Conservation (phyloP, 2,329 filamentous ascomycete species). For the Coniochaeta prunicola region DNA sequence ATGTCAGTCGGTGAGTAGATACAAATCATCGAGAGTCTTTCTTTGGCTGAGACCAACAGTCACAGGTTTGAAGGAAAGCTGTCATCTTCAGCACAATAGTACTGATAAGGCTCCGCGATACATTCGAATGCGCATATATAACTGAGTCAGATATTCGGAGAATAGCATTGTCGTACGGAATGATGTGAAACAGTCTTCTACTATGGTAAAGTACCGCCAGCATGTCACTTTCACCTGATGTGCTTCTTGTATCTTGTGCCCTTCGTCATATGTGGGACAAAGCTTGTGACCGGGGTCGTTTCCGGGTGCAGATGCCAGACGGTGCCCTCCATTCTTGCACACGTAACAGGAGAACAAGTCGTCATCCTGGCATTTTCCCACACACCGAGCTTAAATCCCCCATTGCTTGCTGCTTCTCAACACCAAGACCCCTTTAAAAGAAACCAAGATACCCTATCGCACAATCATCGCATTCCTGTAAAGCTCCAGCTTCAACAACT, state of each 20-base stretch:
- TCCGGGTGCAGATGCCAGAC: not conserved
- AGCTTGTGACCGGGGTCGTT: not conserved
- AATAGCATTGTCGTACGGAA: not conserved
- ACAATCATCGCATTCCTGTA: not conserved
- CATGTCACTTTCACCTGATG: not conserved
- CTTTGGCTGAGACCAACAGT: not conserved
- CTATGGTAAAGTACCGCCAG: no score
- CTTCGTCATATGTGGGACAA: constrained; percentile 1
- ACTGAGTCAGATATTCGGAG: not conserved
- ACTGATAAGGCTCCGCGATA: not conserved
- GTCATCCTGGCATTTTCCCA: not conserved
- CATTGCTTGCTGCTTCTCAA: not conserved
- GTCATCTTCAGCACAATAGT: not conserved
- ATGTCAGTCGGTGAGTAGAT: not conserved
- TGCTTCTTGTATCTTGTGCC: not conserved
- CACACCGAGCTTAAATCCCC: not conserved
- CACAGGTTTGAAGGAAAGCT: not conserved
- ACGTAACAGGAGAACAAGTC: not conserved
- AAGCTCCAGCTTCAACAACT: not conserved
- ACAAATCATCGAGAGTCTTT: not conserved
- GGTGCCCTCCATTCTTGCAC: not conserved
- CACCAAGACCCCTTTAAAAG: no score
- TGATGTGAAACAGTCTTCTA: not conserved
- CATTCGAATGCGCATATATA: not conserved
- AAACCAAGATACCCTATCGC: not conserved